Percentiles rank a stretch among this genome's conserved stretches.
Conservation (phyloP, 208 protist species). For the Entamoeba moshkovskii region DNA sequence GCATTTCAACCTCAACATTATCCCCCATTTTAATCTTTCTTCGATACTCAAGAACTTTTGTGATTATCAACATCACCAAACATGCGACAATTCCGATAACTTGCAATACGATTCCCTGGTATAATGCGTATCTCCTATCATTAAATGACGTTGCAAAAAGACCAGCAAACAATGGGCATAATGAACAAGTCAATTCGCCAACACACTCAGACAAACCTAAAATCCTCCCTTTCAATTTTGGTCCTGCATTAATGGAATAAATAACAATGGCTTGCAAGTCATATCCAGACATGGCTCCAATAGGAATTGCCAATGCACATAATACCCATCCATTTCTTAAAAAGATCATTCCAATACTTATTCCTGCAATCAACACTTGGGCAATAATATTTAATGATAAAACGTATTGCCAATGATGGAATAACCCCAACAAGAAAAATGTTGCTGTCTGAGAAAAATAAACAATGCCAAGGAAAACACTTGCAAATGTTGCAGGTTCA, state of each 20-base stretch:
- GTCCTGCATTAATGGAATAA: neutral
- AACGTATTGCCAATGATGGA: conserved; percentile 2
- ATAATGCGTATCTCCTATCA: neutral
- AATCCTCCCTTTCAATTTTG: neutral
- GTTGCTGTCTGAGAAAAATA: neutral
- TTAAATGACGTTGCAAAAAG: neutral
- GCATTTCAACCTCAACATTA: neutral
- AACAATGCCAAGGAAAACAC: neutral
- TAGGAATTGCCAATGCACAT: neutral
- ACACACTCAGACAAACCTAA: neutral
- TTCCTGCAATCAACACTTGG: neutral
- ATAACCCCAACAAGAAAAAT: neutral
- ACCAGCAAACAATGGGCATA: neutral
- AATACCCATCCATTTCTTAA: neutral
- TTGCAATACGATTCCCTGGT: neutral
- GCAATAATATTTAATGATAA: neutral
- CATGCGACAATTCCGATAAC: neutral
- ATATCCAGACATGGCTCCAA: neutral
- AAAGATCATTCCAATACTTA: neutral
- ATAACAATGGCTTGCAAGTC: neutral
- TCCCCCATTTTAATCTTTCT: neutral
- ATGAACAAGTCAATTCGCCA: neutral
- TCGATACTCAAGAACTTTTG: neutral
- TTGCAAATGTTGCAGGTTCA: neutral
- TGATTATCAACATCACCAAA: neutral